These are phyloP conservation scores for Trametes elegans DNA, from an alignment of 768 basidiomycete species.

Conservation along the genomic window DNA sequence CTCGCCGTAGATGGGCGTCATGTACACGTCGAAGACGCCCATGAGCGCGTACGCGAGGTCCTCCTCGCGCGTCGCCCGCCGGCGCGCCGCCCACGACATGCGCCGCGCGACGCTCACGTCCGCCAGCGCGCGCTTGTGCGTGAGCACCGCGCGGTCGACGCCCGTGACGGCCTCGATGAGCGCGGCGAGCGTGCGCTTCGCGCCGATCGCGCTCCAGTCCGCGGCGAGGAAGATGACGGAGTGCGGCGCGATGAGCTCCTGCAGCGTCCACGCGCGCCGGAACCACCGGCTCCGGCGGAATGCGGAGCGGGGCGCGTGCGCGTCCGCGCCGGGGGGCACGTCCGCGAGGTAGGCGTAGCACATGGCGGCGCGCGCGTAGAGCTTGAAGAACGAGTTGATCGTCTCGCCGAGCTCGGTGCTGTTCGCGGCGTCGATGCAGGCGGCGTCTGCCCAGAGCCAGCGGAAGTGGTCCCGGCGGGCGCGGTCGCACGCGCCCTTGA, in stretches of 20 bases:
- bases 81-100: constrained; percentile 20
- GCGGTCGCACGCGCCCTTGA: constrained; percentile 1
- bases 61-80: constrained; percentile 9
- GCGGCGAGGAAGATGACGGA: constrained; percentile 12
- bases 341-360: constrained; percentile 17
- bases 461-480: constrained; percentile 2
- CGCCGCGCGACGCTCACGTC: constrained; percentile 11
- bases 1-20: constrained; percentile 14
- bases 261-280: constrained; percentile 11
- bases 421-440: constrained; percentile 16
- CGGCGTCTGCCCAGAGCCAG: constrained; percentile 15
- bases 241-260: constrained; percentile 13
- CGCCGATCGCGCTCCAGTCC: constrained; percentile 3
- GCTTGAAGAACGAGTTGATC: constrained; percentile 13
- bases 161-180: constrained; percentile 10
- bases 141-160: constrained; percentile 8
- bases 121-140: constrained; percentile 1
- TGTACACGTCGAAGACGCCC: constrained; percentile 14
- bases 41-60: constrained; percentile 20
- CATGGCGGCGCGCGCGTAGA: constrained; percentile 5
- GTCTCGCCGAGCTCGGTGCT: constrained; percentile 15
- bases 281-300: constrained; percentile 11
- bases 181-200: constrained; percentile 2
- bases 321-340: constrained; percentile 4
- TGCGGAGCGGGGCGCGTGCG: not conserved